phyloP scores from a whole-genome alignment of 176 grass and related monocot genomes.

The Carex parvula region DNA sequence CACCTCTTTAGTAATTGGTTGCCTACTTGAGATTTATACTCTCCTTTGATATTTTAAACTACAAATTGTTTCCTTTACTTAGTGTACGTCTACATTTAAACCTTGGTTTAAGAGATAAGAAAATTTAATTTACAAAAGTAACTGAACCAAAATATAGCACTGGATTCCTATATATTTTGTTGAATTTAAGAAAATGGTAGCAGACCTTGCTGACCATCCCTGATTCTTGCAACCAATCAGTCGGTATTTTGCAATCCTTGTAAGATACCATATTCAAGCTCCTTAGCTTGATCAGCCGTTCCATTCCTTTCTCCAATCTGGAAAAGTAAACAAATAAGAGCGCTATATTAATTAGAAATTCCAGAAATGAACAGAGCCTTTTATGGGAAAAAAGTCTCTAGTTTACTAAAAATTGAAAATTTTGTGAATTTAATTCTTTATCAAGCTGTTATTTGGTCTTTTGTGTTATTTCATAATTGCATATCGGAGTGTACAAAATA shows the following conservation, averaged over 20 bases:
- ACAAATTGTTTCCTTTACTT: not conserved
- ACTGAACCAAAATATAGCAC: not conserved
- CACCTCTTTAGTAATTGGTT: not conserved
- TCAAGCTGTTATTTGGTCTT: not conserved
- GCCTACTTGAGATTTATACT: not conserved
- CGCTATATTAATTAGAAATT: not conserved
- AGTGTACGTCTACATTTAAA: not conserved
- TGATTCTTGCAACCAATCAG: slow-evolving; percentile 91
- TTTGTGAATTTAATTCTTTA: not conserved
- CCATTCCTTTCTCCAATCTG: slow-evolving; percentile 80
- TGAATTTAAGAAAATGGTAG: not conserved
- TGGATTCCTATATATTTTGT: not conserved
- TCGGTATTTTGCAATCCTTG: slow-evolving; percentile 75
- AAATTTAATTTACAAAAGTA: not conserved
- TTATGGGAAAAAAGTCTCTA: not conserved
- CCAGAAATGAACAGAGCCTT: not conserved
- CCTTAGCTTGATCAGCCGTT: slow-evolving; percentile 60
- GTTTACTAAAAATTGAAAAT: not conserved
- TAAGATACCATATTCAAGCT: slow-evolving; percentile 44
- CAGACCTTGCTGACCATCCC: slow-evolving; percentile 68
- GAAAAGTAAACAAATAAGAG: not conserved
- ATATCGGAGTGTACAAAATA: not conserved
- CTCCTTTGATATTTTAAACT: not conserved
- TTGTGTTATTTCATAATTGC: not conserved
- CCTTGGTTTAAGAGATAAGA: not conserved